Conservation (phyloP, 257 asterid genomes). For the Prunella vulgaris region DNA sequence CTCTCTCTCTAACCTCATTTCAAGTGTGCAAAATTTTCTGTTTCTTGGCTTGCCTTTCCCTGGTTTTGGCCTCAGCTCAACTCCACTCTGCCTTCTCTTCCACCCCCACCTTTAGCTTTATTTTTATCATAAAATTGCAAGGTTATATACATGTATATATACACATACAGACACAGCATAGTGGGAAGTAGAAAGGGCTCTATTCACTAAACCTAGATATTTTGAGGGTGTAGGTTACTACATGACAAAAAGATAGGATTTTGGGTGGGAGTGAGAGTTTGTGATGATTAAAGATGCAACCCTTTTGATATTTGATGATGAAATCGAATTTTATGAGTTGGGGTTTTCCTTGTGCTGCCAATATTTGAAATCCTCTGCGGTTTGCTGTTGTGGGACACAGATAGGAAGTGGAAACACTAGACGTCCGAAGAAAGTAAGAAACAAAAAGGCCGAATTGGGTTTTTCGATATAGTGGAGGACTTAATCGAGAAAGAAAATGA, state of each 20-base stretch:
- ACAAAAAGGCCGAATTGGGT: conserved; percentile 12
- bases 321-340: not conserved
- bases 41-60: conserved; percentile 11
- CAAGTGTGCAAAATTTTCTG: not conserved
- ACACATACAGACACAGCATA: not conserved
- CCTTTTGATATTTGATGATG: conserved; percentile 19
- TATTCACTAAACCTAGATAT: not conserved
- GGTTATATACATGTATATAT: not conserved
- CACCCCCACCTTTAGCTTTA: conserved; percentile 16
- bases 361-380: conserved; percentile 20
- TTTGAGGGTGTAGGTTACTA: not conserved
- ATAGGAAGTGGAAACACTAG: not conserved
- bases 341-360: conserved; percentile 12
- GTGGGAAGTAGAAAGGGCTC: not conserved
- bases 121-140: not conserved
- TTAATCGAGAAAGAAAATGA: conserved; percentile 27
- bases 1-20: conserved; percentile 10
- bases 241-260: conserved; percentile 18
- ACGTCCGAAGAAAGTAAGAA: not conserved
- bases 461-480: conserved; percentile 10
- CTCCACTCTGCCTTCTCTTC: conserved; percentile 22
- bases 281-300: conserved; percentile 17
- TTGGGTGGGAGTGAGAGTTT: conserved; percentile 9
- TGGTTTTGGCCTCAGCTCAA: conserved; percentile 14
- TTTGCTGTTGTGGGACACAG: conserved; percentile 19